These are phyloP conservation scores for Pseudonitzschia pungens DNA, from an alignment of 108 stramenopile species.

Conservation along the genomic window DNA sequence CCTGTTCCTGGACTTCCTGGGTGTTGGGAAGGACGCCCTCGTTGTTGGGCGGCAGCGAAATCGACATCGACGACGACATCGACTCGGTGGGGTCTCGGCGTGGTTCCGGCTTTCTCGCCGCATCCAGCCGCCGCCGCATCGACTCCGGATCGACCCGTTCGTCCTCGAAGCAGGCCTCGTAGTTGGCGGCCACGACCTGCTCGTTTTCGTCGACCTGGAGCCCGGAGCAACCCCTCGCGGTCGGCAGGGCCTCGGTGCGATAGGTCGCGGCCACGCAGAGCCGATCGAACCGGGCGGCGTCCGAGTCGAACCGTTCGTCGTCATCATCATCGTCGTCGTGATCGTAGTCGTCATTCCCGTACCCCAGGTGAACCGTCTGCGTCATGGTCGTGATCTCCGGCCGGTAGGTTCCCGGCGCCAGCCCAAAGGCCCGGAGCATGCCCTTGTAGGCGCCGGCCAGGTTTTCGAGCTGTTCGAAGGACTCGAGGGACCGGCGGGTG, in stretches of 20 bases:
- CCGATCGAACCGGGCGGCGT: conserved; percentile 21
- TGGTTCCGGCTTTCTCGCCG: neutral
- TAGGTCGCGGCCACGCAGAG: conserved; percentile 28
- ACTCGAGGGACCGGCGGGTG: conserved; percentile 38
- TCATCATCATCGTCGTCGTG: conserved; percentile 33
- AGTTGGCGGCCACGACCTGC: conserved; percentile 30
- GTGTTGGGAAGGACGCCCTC: conserved; percentile 23
- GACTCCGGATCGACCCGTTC: neutral
- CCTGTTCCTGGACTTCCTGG: conserved; percentile 38
- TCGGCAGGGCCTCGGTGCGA: conserved; percentile 21
- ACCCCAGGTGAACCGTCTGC: conserved; percentile 35
- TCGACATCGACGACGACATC: too few relatives aligned
- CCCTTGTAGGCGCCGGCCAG: conserved; percentile 55
- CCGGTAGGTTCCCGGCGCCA: conserved; percentile 49
- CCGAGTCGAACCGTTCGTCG: conserved; percentile 16
- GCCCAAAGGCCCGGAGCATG: conserved; percentile 50
- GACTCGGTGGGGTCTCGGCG: too few relatives aligned
- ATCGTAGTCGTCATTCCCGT: conserved; percentile 2
- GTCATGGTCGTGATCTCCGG: conserved; percentile 55
- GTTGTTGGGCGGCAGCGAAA: too few relatives aligned
- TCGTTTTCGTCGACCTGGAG: conserved; percentile 33
- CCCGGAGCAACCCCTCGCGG: neutral
- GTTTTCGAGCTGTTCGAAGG: conserved; percentile 43
- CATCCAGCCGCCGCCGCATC: neutral
- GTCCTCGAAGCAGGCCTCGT: conserved; percentile 15